Evolutionary conservation across 345 rosid genomes (phyloP), one percentile per base, ranked within the genome.

Genomic region (Gossypium thurberi): DNA sequence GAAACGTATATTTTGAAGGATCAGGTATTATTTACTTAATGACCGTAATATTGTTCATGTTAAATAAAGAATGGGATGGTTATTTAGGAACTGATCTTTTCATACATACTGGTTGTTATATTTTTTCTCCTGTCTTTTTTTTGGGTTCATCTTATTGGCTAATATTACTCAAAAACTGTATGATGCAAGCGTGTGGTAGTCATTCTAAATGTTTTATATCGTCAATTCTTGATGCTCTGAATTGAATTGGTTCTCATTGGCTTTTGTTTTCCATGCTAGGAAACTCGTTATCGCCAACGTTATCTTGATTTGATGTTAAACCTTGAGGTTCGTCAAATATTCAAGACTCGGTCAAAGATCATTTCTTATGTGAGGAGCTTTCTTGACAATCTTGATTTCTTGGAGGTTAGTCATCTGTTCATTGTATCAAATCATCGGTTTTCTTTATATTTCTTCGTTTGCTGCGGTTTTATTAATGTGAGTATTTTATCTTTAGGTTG

Each of bases 241-340:
- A 65, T 44, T 65, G 33, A 44, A 10, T 33, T 18, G 44, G 71
- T 44, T 33, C 40, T 9, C 8, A 3, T 26, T 50, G 51, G 37
- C 60, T 48, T 73, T 43, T 2, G 11, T 47, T 60, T 60, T 73
- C 69, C 47, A 9, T 72, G 48, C 11, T 79, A 95, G 97, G 98
- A 95, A 92, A 83, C 94, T 42, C 85, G 99, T 18, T 95, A 89
- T 67, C 96, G 99, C 21, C 97, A 91, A 73, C 94, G 99, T 20
- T 85, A 91, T 84, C 79, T 95, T 72, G 98, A 95, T 87, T 83
- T 92, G 76, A 86, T 92, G 94, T 74, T 91, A 83, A 95, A 95
- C 73, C 13, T 21, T 42, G 99, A 91, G 76, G 91, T 91, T 78
- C 89, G 87, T 10, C 89, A 87, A 65, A 90, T 95, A 76, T 89